Evolutionary conservation across 805 yeast genomes (phyloP).

Genomic region (Ogataea methanolica): DNA sequence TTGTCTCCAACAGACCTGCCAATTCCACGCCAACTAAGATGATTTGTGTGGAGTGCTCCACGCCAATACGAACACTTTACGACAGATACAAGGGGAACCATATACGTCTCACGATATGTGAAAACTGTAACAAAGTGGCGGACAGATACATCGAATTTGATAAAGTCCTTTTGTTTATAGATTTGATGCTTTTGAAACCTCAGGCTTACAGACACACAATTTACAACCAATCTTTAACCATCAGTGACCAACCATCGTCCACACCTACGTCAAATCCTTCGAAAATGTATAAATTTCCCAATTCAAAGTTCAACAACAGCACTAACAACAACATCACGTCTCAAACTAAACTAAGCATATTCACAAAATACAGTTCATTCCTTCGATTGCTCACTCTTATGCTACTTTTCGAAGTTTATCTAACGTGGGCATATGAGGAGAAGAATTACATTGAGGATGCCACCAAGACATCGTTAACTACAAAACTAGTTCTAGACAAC

Average conservation of each 20-base stretch:
- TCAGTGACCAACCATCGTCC: slow-evolving; percentile 25
- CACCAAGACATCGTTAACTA: slow-evolving; percentile 20
- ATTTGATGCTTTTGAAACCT: slow-evolving; percentile 75
- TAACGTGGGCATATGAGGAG: slow-evolving; percentile 91
- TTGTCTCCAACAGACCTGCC: no score
- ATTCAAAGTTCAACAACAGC: slow-evolving; percentile 12
- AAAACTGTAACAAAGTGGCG: slow-evolving; percentile 65
- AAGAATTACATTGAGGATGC: slow-evolving; percentile 34
- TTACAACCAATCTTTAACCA: slow-evolving; percentile 46
- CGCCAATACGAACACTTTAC: slow-evolving; percentile 59
- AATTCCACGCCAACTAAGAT: slow-evolving; percentile 30
- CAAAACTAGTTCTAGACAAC: slow-evolving; percentile 27
- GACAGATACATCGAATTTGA: slow-evolving; percentile 93
- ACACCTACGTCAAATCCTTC: no score
- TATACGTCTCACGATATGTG: slow-evolving; percentile 74
- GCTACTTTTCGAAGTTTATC: slow-evolving; percentile 79
- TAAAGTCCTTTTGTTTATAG: slow-evolving; percentile 76
- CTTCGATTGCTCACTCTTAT: slow-evolving; percentile 56
- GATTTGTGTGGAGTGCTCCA: slow-evolving; percentile 90
- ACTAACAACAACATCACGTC: neutral
- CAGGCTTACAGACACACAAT: slow-evolving; percentile 87
- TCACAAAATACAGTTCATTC: slow-evolving; percentile 12
- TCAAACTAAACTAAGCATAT: neutral
- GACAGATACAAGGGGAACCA: slow-evolving; percentile 72
- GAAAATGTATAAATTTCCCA: no score